Conservation (phyloP, 306 rosid genomes). For the Malus asiatica region DNA sequence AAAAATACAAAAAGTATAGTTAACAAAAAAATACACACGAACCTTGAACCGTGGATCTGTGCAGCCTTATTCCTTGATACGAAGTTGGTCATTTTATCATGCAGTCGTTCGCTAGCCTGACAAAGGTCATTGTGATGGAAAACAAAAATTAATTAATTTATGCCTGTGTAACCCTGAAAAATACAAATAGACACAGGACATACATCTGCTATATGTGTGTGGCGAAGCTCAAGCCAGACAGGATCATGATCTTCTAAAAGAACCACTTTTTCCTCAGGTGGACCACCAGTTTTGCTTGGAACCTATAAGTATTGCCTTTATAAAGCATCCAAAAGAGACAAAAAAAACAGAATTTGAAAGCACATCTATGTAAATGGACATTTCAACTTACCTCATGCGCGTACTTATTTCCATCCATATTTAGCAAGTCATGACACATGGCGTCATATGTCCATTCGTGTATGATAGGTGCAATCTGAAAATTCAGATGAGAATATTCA, state of each 20-base stretch:
- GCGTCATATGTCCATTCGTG: conserved; percentile 99
- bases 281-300: conserved; percentile 68
- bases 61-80: conserved; percentile 92
- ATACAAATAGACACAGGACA: conserved; percentile 10
- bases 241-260: conserved; percentile 98
- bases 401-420: conserved; percentile 90
- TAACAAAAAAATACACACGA: conserved; percentile 13
- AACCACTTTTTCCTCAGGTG: conserved; percentile 82
- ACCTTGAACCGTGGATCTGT: conserved; percentile 87
- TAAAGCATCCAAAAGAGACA: conserved; percentile 2
- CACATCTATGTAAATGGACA: not conserved
- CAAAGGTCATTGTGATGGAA: conserved; percentile 18
- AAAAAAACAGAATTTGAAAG: conserved; percentile 3
- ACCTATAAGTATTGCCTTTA: conserved; percentile 37
- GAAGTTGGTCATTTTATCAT: conserved; percentile 83
- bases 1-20: not conserved
- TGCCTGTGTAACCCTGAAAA: not conserved
- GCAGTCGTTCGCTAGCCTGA: conserved; percentile 91
- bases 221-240: conserved; percentile 94
- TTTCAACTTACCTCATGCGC: conserved; percentile 62
- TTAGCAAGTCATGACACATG: conserved; percentile 92
- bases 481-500: conserved; percentile 28
- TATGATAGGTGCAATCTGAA: conserved; percentile 91
- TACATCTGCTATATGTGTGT: conserved; percentile 97
- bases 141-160: conserved; percentile 8